Conservation (phyloP, 371 early-diverging fungal genomes). For the Mortierella sp. region DNA sequence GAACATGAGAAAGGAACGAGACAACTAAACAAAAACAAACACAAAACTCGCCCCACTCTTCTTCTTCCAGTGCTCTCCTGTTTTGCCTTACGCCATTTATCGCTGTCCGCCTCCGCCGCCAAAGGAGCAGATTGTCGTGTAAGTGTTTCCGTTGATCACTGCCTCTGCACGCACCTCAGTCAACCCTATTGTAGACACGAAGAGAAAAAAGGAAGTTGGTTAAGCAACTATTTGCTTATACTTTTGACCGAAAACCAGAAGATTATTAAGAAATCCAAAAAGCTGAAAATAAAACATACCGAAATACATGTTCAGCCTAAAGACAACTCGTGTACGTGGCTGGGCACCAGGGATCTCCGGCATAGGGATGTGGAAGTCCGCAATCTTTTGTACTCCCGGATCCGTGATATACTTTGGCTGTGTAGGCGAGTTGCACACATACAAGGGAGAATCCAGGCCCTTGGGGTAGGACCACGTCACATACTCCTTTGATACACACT, state of each 20-base stretch:
- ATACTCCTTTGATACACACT: constrained; percentile 61
- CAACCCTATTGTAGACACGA: constrained; percentile 14
- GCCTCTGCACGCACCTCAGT: constrained; percentile 68
- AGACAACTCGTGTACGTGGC: constrained; percentile 23
- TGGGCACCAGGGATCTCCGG: constrained; percentile 58
- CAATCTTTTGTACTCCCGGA: constrained; percentile 62
- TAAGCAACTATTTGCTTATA: constrained; percentile 2
- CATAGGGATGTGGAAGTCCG: constrained; percentile 70
- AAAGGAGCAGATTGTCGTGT: constrained; percentile 38
- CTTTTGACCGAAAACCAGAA: too few relatives aligned
- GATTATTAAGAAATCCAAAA: too few relatives aligned
- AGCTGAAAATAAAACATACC: too few relatives aligned
- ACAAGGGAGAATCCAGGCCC: constrained; percentile 64
- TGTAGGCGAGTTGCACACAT: constrained; percentile 59
- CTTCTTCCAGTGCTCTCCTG: too few relatives aligned
- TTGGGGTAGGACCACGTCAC: constrained; percentile 62
- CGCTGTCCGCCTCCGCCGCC: constrained; percentile 15
- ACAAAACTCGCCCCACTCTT: too few relatives aligned
- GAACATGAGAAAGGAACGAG: too few relatives aligned
- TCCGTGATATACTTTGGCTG: constrained; percentile 66
- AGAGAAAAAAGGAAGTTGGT: not conserved
- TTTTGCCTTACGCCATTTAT: too few relatives aligned
- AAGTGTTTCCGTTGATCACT: constrained; percentile 62
- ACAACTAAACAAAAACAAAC: too few relatives aligned
- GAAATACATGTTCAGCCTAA: constrained; percentile 63